Evolutionary conservation across 345 rosid genomes (phyloP).

Genomic region (Lepidium aucheri): DNA sequence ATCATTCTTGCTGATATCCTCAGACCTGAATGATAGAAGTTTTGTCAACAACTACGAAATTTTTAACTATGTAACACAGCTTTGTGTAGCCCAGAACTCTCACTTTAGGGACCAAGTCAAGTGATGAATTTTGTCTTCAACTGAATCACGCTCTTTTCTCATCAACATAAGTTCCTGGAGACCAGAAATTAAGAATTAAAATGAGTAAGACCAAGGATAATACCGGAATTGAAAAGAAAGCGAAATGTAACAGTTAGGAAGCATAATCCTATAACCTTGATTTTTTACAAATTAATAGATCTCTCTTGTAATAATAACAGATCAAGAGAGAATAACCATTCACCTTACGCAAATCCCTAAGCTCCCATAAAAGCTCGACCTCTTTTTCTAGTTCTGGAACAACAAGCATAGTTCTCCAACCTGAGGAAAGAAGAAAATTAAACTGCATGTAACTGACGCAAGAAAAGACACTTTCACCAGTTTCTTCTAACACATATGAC

Average conservation of each 20-base stretch:
- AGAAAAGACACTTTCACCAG: neutral
- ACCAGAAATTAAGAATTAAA: neutral
- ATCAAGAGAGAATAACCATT: constrained; percentile 5
- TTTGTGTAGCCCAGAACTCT: constrained; percentile 9
- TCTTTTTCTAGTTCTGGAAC: constrained; percentile 97
- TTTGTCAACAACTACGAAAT: neutral
- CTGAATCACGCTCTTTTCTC: constrained; percentile 76
- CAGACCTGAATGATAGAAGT: constrained; percentile 42
- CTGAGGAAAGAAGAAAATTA: constrained; percentile 31
- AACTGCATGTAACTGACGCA: neutral
- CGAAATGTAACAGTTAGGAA: neutral
- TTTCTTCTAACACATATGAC: neutral
- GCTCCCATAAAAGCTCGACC: constrained; percentile 77
- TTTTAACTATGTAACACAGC: neutral
- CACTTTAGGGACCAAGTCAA: constrained; percentile 77
- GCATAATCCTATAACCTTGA: neutral
- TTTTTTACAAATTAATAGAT: neutral
- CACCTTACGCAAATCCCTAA: constrained; percentile 74
- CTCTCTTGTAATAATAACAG: neutral
- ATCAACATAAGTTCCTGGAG: constrained; percentile 62
- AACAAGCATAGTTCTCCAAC: constrained; percentile 98
- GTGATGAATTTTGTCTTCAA: constrained; percentile 85
- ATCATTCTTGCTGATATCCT: constrained; percentile 33
- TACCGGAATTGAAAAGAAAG: neutral
- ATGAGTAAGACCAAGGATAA: neutral